Conservation (phyloP, 2,329 filamentous ascomycete species). For the Mariannaea elegans region DNA sequence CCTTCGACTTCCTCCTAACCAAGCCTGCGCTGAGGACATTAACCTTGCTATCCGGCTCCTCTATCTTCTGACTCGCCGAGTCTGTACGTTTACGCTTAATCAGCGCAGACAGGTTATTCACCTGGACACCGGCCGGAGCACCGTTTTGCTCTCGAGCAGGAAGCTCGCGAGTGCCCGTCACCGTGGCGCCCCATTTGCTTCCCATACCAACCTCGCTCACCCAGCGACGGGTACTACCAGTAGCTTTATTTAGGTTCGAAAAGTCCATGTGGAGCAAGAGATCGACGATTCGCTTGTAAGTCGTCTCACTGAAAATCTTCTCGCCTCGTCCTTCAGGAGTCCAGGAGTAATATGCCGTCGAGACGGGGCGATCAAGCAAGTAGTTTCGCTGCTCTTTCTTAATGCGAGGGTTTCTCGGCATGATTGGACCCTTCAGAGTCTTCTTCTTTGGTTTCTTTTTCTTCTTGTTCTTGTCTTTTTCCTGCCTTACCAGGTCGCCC, state of each 20-base stretch:
- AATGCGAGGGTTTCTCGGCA: slow-evolving; percentile 69
- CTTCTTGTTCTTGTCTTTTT: slow-evolving; percentile 42
- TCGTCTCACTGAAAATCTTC: slow-evolving; percentile 68
- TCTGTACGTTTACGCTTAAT: slow-evolving; percentile 57
- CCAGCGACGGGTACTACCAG: slow-evolving; percentile 75
- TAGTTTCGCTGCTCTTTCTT: slow-evolving; percentile 66
- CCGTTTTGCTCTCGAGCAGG: slow-evolving; percentile 20
- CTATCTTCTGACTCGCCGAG: slow-evolving; percentile 27
- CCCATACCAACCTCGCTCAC: slow-evolving; percentile 70
- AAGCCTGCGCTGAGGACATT: slow-evolving; percentile 60
- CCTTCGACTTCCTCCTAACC: slow-evolving; percentile 65
- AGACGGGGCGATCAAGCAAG: slow-evolving; percentile 57
- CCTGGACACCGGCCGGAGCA: slow-evolving; percentile 25
- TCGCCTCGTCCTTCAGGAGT: slow-evolving; percentile 68
- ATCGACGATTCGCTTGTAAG: slow-evolving; percentile 74
- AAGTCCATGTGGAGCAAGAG: slow-evolving; percentile 80
- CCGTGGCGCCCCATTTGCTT: slow-evolving; percentile 59
- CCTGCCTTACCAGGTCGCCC: slow-evolving; percentile 13
- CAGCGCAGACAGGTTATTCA: slow-evolving; percentile 60
- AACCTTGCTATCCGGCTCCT: slow-evolving; percentile 36
- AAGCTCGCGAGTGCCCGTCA: slow-evolving; percentile 55
- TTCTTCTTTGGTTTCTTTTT: slow-evolving; percentile 52
- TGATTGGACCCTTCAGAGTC: slow-evolving; percentile 65
- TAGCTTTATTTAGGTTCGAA: slow-evolving; percentile 68
- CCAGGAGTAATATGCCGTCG: slow-evolving; percentile 74